These are phyloP conservation scores for Scheffersomyces lignosus DNA, from an alignment of 805 yeast genomes.

Conservation along the genomic window DNA sequence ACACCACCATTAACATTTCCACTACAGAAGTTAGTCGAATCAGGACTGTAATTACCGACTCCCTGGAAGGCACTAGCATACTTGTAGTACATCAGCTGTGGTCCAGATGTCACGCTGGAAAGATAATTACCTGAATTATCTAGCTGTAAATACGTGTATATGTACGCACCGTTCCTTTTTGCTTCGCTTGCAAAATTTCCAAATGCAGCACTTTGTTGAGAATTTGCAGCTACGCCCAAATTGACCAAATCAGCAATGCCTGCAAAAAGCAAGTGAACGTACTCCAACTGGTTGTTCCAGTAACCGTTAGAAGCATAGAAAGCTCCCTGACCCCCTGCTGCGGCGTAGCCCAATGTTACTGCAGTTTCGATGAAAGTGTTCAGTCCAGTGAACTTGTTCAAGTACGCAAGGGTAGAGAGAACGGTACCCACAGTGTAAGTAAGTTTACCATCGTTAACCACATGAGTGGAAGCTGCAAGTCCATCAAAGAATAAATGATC, in stretches of 20 bases:
- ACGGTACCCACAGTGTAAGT: slow-evolving; percentile 13
- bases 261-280: slow-evolving; percentile 15
- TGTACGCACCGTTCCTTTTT: slow-evolving; percentile 11
- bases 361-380: slow-evolving; percentile 7
- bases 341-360: slow-evolving; percentile 8
- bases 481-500: slow-evolving; percentile 13
- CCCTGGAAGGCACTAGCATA: slow-evolving; percentile 1
- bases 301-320: slow-evolving; percentile 15
- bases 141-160: slow-evolving; percentile 12
- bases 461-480: slow-evolving; percentile 3
- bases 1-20: slow-evolving; percentile 7
- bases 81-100: slow-evolving; percentile 6
- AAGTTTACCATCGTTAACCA: slow-evolving; percentile 10
- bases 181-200: slow-evolving; percentile 13
- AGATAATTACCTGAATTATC: slow-evolving; percentile 11
- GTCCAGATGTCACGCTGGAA: slow-evolving; percentile 3
- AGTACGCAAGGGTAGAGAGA: slow-evolving; percentile 10
- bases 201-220: slow-evolving; percentile 17
- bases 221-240: slow-evolving; percentile 10
- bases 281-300: slow-evolving; percentile 14
- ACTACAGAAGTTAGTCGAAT: slow-evolving; percentile 7
- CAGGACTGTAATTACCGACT: slow-evolving; percentile 6
- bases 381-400: slow-evolving; percentile 8
- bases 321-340: slow-evolving; percentile 8
- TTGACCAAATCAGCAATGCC: slow-evolving; percentile 17